Percentiles rank a stretch among this genome's conserved stretches.
Evolutionary conservation across 495 filamentous ascomycete genomes (phyloP).

Genomic region (Hypomontagnella submonticulosa): DNA sequence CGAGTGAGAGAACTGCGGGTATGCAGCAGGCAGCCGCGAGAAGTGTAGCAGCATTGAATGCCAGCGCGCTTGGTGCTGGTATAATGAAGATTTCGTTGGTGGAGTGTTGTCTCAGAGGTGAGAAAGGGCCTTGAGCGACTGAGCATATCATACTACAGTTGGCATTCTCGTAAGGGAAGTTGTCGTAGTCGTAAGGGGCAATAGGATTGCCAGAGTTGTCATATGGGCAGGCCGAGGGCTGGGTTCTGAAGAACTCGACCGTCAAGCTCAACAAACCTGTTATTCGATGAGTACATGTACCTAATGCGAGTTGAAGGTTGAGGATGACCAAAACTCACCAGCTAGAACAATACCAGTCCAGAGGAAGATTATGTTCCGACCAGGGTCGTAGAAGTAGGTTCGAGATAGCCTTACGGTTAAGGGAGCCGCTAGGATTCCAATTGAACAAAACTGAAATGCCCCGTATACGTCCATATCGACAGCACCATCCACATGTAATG

Average conservation of each 20-base stretch:
- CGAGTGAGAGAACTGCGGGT: constrained; percentile 65
- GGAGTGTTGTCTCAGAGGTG: constrained; percentile 60
- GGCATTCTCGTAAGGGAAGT: constrained; percentile 53
- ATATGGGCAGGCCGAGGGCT: constrained; percentile 51
- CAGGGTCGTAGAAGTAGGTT: constrained; percentile 69
- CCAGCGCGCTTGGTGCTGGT: constrained; percentile 60
- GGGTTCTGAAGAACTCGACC: constrained; percentile 67
- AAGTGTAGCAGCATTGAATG: constrained; percentile 64
- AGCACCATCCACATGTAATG: constrained; percentile 62
- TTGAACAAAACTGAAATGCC: constrained; percentile 70
- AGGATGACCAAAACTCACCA: constrained; percentile 49
- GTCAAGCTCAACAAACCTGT: constrained; percentile 65
- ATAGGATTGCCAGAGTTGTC: constrained; percentile 54
- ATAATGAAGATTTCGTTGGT: constrained; percentile 67
- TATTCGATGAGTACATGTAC: constrained; percentile 23
- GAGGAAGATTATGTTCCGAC: constrained; percentile 69
- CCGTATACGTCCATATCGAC: constrained; percentile 74
- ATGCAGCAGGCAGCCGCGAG: constrained; percentile 69
- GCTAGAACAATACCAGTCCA: constrained; percentile 68
- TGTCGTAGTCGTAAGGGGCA: constrained; percentile 33
- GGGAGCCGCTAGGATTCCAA: constrained; percentile 69
- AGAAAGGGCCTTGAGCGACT: constrained; percentile 53
- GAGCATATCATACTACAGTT: constrained; percentile 58
- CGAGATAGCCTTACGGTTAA: constrained; percentile 64
- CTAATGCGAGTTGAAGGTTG: not conserved